Conservation (phyloP, 179 eudicot genomes). For the Actinidia arguta region DNA sequence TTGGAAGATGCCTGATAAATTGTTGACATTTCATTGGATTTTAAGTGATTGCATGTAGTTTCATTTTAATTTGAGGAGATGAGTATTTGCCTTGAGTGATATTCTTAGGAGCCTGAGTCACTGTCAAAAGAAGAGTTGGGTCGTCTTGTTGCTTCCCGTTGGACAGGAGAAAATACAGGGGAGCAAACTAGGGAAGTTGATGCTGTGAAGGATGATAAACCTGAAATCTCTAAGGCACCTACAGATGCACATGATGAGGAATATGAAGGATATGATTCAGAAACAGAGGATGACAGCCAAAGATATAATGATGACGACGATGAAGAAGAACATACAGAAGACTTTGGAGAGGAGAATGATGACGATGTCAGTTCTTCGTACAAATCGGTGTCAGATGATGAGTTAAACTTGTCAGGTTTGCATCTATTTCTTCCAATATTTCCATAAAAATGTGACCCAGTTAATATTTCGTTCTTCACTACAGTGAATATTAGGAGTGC, state of each 20-base stretch:
- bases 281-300: slow-evolving; percentile 58
- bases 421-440: slow-evolving; percentile 12
- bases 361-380: slow-evolving; percentile 61
- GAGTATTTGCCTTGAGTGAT: slow-evolving; percentile 12
- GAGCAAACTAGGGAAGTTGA: slow-evolving; percentile 50
- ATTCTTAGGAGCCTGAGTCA: slow-evolving; percentile 53
- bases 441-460: not conserved
- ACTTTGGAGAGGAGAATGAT: slow-evolving; percentile 56
- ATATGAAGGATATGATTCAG: slow-evolving; percentile 78
- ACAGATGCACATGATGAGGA: slow-evolving; percentile 67
- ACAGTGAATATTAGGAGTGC: not conserved
- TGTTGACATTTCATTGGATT: not conserved
- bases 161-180: slow-evolving; percentile 84
- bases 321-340: slow-evolving; percentile 48
- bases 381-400: slow-evolving; percentile 79
- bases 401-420: slow-evolving; percentile 63
- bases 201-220: slow-evolving; percentile 38
- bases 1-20: slow-evolving; percentile 5
- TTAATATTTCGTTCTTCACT: slow-evolving; percentile 10
- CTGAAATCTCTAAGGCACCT: slow-evolving; percentile 40
- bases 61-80: not conserved
- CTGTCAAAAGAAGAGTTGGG: slow-evolving; percentile 95
- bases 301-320: slow-evolving; percentile 68
- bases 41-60: slow-evolving; percentile 12
- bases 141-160: slow-evolving; percentile 95